Conservation (phyloP, 2,329 filamentous ascomycete genomes). For the Coleophoma crateriformis region DNA sequence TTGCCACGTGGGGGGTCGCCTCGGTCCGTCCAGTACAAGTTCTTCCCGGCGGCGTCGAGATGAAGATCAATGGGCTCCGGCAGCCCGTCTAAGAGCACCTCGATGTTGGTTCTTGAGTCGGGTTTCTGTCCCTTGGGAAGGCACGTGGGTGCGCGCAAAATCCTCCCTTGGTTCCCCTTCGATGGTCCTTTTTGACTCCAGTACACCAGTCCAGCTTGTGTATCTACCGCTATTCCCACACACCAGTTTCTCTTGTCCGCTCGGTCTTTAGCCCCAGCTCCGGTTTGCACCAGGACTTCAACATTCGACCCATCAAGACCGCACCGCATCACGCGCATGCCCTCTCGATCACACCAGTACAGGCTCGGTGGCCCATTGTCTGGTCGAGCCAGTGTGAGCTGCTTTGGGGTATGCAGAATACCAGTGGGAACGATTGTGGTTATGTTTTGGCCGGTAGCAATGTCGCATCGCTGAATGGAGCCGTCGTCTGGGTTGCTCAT, state of each 20-base stretch:
- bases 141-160: slow-evolving; percentile 42
- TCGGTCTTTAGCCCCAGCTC: slow-evolving; percentile 7
- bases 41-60: slow-evolving; percentile 37
- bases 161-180: slow-evolving; percentile 44
- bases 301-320: slow-evolving; percentile 32
- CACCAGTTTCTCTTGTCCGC: slow-evolving; percentile 36
- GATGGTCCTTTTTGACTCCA: slow-evolving; percentile 55
- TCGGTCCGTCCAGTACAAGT: slow-evolving; percentile 56
- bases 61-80: slow-evolving; percentile 55
- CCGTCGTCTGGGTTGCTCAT: slow-evolving; percentile 7
- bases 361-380: slow-evolving; percentile 14
- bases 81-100: slow-evolving; percentile 31
- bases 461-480: slow-evolving; percentile 17
- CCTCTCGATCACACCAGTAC: slow-evolving; percentile 40
- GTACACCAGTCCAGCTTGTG: slow-evolving; percentile 39
- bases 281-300: slow-evolving; percentile 25
- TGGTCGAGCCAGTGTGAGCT: slow-evolving; percentile 24
- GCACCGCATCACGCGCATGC: slow-evolving; percentile 32
- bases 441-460: slow-evolving; percentile 41
- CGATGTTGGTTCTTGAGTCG: slow-evolving; percentile 7
- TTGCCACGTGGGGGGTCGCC: slow-evolving; percentile 52
- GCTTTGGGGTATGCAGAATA: slow-evolving; percentile 42
- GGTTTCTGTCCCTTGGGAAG: slow-evolving; percentile 24
- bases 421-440: slow-evolving; percentile 37
- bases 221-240: slow-evolving; percentile 47